Conservation (phyloP, 1,284 basidiomycete species). For the Apiotrichum montevideense region DNA sequence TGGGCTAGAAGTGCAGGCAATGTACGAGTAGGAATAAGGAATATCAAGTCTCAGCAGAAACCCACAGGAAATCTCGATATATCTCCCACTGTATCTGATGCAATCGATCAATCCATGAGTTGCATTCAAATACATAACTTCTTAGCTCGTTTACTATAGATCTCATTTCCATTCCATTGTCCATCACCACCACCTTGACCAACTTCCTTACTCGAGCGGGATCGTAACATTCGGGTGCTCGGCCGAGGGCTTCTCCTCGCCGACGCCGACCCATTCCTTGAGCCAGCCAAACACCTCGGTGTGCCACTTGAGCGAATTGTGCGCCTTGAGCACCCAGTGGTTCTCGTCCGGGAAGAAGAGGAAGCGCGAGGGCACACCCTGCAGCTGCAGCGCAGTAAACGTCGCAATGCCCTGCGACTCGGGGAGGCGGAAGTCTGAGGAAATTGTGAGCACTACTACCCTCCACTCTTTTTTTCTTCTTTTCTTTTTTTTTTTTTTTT, state of each 20-base stretch:
- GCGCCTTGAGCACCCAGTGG: conserved; percentile 62
- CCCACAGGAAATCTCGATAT: too few species aligned
- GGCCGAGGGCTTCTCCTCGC: conserved; percentile 1
- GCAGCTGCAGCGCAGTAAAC: conserved; percentile 42
- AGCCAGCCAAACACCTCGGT: conserved; percentile 85
- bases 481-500: too few species aligned
- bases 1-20: conserved; percentile 9
- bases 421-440: conserved; percentile 65
- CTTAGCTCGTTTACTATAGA: too few species aligned
- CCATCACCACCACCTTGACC: too few species aligned
- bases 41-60: too few species aligned
- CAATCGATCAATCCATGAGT: too few species aligned
- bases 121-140: too few species aligned
- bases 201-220: background rate
- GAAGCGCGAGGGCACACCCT: conserved; percentile 68
- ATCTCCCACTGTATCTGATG: too few species aligned
- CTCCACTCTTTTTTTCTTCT: too few species aligned
- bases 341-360: conserved; percentile 91
- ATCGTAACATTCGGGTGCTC: background rate
- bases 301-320: conserved; percentile 54
- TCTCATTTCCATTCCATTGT: too few species aligned
- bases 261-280: conserved; percentile 61
- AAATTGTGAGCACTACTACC: too few species aligned
- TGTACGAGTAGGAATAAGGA: too few species aligned
- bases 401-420: conserved; percentile 73